Conservation (phyloP, 2,329 filamentous ascomycete species). For the Ascochyta viciae-villosae region DNA sequence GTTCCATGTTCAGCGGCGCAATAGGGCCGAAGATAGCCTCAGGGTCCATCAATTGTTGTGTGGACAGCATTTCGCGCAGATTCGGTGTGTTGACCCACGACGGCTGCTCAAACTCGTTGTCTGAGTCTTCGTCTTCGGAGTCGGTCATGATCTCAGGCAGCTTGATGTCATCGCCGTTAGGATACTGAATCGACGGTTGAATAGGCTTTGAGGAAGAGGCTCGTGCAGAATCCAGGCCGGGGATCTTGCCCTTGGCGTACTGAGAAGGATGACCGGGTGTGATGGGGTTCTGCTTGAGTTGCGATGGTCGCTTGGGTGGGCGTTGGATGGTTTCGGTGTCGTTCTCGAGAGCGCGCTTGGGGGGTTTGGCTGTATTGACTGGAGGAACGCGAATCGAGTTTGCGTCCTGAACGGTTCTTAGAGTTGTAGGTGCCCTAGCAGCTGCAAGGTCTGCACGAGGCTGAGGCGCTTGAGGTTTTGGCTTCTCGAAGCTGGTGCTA, state of each 20-base stretch:
- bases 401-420: constrained; percentile 67
- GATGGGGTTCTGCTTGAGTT: constrained; percentile 56
- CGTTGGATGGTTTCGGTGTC: constrained; percentile 65
- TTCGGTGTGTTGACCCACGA: constrained; percentile 90
- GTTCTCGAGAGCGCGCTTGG: constrained; percentile 76
- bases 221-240: constrained; percentile 75
- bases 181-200: constrained; percentile 73
- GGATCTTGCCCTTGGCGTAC: constrained; percentile 85
- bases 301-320: constrained; percentile 45
- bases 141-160: constrained; percentile 96
- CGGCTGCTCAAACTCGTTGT: constrained; percentile 70
- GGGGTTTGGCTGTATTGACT: constrained; percentile 72
- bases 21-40: constrained; percentile 88
- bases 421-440: constrained; percentile 64
- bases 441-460: constrained; percentile 59
- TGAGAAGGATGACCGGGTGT: constrained; percentile 66
- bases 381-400: constrained; percentile 61
- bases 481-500: constrained; percentile 68
- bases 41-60: constrained; percentile 86
- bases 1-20: constrained; percentile 89
- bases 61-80: constrained; percentile 74
- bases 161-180: constrained; percentile 87
- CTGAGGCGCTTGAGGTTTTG: constrained; percentile 48
- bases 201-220: constrained; percentile 57
- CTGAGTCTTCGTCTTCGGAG: constrained; percentile 82